Base-by-base conservation (phyloP, 306 rosid species). In the Macrotyloma uniflorum region DNA sequence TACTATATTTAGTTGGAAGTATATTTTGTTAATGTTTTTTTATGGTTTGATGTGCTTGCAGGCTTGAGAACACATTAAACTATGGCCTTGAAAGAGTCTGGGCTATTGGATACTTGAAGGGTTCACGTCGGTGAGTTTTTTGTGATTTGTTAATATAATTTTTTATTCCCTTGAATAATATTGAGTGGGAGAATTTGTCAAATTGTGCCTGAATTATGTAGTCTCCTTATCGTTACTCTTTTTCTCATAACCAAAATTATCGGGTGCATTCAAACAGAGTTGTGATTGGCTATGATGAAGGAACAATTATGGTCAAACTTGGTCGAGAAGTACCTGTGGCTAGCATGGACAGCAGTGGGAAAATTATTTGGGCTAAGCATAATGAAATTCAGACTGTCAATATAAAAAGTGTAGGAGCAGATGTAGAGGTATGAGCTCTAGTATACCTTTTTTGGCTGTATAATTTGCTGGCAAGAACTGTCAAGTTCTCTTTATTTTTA, bases 321-420 rank as follows among this genome's bases (percentile, higher is more conserved):
- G 99, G 99, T 63, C 93, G 99, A 70, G 99, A 95, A 87, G 99
- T 78, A 68, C 99, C 99, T 62, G 93, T 95, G 50, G 99, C 96
- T 72, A 95, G 99, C 88, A 91, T 95, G 98, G 99, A 95, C 90
- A 91, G 88, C 80, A 84, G 97, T 43, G 99, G 99, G 79, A 95
- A 95, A 87, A 93, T 95, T 38, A 91, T 95, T 35, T 95, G 99
- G 99, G 96, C 99, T 50, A 95, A 93, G 83, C 99, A 95, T 76
- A 94, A 94, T 73, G 98, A 94, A 88, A 94, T 94, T 75, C 98
- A 94, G 76, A 94, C 98, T 2, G 98, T 91, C 77, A 95, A 93
- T 87, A 90, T 95, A 73, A 95, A 87, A 87, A 95, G 96, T 79
- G 90, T 95, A 49, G 98, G 98, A 23, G 96, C 97, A 76, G 98